phyloP scores from a whole-genome alignment of 129 eudicot genomes.

The Tagetes erecta region DNA sequence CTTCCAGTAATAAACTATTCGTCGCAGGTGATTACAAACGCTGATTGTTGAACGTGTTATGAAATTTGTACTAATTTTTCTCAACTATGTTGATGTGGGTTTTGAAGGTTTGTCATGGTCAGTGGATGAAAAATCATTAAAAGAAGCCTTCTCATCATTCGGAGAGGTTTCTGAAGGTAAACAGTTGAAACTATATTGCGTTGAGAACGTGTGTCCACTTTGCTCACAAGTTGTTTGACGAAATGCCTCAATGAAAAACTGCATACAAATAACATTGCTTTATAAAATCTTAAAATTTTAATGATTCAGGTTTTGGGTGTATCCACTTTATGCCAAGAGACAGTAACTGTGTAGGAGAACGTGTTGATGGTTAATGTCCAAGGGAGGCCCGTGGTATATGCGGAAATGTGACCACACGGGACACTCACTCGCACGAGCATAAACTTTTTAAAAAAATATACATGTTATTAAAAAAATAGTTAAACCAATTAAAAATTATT shows the following conservation, averaged over 20 bases:
- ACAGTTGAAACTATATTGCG: background rate
- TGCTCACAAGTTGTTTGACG: conserved; percentile 41
- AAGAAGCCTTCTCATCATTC: conserved; percentile 64
- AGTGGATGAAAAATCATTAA: conserved; percentile 64
- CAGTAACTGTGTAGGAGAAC: background rate
- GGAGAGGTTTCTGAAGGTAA: conserved; percentile 79
- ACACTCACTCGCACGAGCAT: too few species aligned
- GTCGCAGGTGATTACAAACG: conserved; percentile 43
- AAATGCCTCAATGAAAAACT: conserved; percentile 42
- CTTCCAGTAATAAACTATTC: conserved; percentile 54
- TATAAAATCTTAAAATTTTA: background rate
- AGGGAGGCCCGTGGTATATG: too few species aligned
- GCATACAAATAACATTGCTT: background rate
- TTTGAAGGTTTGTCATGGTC: conserved; percentile 76
- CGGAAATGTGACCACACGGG: too few species aligned
- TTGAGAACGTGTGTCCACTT: background rate
- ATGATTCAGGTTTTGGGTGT: too few species aligned
- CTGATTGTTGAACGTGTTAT: background rate
- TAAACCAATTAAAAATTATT: too few species aligned
- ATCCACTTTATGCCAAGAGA: too few species aligned
- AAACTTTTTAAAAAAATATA: too few species aligned
- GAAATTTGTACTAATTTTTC: background rate
- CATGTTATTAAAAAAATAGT: too few species aligned
- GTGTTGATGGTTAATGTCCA: conserved; percentile 3
- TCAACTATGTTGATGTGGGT: background rate